Evolutionary conservation across 2,329 filamentous ascomycete genomes (phyloP), one percentile per base, ranked within the genome.

Genomic region (Microcera coccophila): DNA sequence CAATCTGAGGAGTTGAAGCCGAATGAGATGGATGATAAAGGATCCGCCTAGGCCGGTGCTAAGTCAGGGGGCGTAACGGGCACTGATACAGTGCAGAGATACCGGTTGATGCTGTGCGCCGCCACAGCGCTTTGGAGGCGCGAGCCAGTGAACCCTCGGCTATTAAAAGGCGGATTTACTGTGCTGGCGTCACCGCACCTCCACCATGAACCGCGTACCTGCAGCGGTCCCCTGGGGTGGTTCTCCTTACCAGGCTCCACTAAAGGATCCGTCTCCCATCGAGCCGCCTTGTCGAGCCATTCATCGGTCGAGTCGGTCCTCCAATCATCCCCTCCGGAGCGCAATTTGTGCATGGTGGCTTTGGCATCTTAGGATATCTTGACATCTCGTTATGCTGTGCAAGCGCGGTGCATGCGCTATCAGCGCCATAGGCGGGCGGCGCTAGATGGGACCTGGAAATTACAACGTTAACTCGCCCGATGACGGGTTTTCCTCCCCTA

Each of bases 171-270:
- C 33, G 8, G 15, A 20, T 11, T 4, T 22, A 18, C 20, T 38
- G 36, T 38, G 7, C 15, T 15, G 14, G 20, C 22, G 36, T 17
- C 4, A 10, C 20, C 17, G 11, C 21, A 9, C n/a, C 33, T 20
- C 33, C 33, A 20, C 33, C n/a, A 9, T 9, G 5, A 18, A 43
- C 42, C 33, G 47, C 41, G 51, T 59, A 55, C 49, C 51, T 59
- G 54, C 54, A 59, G 45, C 44, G 45, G 40, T 44, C 48, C 43
- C 37, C 33, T 35, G 33, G 4, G 20, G 20, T 11, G 9, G 33
- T 35, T 35, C 33, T 17, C 33, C 33, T 35, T 18, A 19, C 33
- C 5, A n/a, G 33, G 33, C 33, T 32, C 29, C 29, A 32, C 29
- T n/a, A n/a, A n/a, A n/a, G n/a, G n/a, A n/a, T n/a, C n/a, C 29